These are phyloP conservation scores for Sphagnum fallax DNA, from an alignment of 228 moss, liverwort and hornwort species.

Conservation along the genomic window DNA sequence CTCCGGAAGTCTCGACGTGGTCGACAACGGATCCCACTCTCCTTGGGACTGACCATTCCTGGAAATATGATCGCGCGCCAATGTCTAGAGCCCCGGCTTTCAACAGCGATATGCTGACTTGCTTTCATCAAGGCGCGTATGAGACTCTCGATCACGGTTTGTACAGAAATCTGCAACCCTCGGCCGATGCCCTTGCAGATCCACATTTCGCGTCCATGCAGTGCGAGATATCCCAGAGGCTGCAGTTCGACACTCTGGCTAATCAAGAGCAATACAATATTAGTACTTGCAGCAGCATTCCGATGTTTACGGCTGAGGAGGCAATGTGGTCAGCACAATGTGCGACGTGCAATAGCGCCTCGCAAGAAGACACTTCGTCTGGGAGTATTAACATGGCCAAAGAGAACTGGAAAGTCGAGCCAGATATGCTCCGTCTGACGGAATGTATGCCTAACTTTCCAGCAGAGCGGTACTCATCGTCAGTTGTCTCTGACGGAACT, in stretches of 20 bases:
- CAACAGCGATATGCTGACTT: constrained; percentile 24
- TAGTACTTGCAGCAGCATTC: constrained; percentile 7
- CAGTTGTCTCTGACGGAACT: neutral
- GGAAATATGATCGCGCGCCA: constrained; percentile 15
- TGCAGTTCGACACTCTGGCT: constrained; percentile 22
- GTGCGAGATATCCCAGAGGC: constrained; percentile 41
- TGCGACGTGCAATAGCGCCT: constrained; percentile 17
- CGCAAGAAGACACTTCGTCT: constrained; percentile 47
- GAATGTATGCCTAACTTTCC: neutral
- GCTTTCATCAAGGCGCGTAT: constrained; percentile 30
- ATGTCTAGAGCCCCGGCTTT: no score
- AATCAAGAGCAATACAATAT: constrained; percentile 43
- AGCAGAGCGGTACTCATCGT: neutral
- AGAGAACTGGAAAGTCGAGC: constrained; percentile 41
- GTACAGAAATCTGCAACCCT: constrained; percentile 25
- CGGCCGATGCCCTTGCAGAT: constrained; percentile 31
- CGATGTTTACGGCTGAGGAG: constrained; percentile 2
- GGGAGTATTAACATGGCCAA: constrained; percentile 48
- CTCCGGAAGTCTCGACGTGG: constrained; percentile 41
- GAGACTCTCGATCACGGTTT: constrained; percentile 18
- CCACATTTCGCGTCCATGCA: constrained; percentile 19
- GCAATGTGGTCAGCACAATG: neutral
- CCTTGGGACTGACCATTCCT: constrained; percentile 8
- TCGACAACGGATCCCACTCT: constrained; percentile 39
- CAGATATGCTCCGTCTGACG: neutral